Base-by-base conservation (phyloP, 257 asterid genomes). In the Agastache rugosa region DNA sequence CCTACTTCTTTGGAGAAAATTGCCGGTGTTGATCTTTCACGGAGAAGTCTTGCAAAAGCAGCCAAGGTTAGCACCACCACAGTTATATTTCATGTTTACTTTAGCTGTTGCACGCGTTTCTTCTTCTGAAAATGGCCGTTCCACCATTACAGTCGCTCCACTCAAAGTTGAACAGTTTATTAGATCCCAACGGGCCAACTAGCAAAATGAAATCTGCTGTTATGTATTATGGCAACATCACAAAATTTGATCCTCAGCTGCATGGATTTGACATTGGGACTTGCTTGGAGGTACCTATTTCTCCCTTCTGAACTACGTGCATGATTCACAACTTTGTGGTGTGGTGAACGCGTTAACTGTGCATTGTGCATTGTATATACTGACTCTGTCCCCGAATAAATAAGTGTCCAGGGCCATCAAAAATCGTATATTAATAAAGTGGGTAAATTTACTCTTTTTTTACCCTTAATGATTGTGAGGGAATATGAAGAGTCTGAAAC, bases 11-110 rank as follows among this genome's bases (percentile, higher is more conserved):
- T 92, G 77, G 90, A 94, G 81, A 89, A 84, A 78, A 83, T 92
- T 70, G 93, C 77, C 45, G 99, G 97, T 34, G 97, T 94, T 75
- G 98, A 94, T 82, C 78, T 94, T 81, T 92, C 98, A 12, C 72
- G 8, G 74, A 86, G 83, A 78, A 67, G 86, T 76, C 99, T 94
- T 72, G 85, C 97, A 34, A 90, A 91, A 77, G 97, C 99, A 53
- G 99, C 98, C 60, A 94, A 92, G 97, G 99, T 94, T 55, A 58
- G 82, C 62, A 62, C 50, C 47, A 2, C 3, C 8, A n/a, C 14
- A 1, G 27, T 62, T 62, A 39, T 12, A 12, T 39, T 64, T 39
- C n/a, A 45, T 12, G 11, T 42, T 64, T 11, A 20, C 19, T 64
- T 2, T 39, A 17, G 45, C 34, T 63, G 8, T 37, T 3, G 10